A percentile compares a stretch with the other conserved stretches of the same genome.
Conservation (phyloP, 1,284 basidiomycete species). For the Papiliotrema fonsecae region DNA sequence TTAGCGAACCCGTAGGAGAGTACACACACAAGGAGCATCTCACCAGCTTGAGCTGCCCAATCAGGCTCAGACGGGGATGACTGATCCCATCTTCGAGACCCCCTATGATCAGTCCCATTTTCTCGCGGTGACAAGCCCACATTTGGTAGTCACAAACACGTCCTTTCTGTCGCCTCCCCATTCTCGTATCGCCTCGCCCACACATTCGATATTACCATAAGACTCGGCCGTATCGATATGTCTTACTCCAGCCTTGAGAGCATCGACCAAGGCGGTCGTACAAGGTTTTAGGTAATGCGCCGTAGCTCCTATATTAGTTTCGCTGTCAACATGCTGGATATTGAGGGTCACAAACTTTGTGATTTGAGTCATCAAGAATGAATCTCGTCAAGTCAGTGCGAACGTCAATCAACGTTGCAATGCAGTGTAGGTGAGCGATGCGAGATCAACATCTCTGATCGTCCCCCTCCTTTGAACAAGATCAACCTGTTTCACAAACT, state of each 20-base stretch:
- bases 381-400: no score
- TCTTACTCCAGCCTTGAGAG: conserved; percentile 65
- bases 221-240: conserved; percentile 66
- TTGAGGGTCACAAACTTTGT: no score
- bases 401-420: no score
- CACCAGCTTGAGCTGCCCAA: neutral
- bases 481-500: no score
- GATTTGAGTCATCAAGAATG: no score
- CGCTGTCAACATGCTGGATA: no score
- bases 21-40: neutral
- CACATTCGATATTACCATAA: conserved; percentile 3
- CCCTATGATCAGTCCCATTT: conserved; percentile 1
- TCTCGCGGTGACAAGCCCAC: conserved; percentile 2
- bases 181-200: conserved; percentile 2
- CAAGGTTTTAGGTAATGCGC: neutral
- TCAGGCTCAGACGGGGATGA: neutral
- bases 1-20: neutral
- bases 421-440: no score
- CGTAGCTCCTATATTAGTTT: neutral
- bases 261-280: conserved; percentile 24
- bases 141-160: conserved; percentile 7
- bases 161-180: conserved; percentile 6
- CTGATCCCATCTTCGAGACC: neutral
- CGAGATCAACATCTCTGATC: no score
- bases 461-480: no score